These are phyloP conservation scores for Chrysoporthe cubensis DNA, from an alignment of 2,329 filamentous ascomycete species.

Conservation along the genomic window DNA sequence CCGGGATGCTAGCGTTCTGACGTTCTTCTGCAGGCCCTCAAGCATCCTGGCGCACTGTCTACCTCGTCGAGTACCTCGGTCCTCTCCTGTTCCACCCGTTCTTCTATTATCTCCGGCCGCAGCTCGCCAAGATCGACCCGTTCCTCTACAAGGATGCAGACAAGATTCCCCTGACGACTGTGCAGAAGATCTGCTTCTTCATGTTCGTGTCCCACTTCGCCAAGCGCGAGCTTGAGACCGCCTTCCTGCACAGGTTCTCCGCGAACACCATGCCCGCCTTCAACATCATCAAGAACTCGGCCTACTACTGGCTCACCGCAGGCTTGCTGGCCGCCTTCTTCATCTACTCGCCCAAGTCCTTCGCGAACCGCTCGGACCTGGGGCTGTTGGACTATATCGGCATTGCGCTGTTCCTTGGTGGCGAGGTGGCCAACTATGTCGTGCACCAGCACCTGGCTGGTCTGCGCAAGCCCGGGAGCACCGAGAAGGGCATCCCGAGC, in stretches of 20 bases:
- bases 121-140: slow-evolving; percentile 63
- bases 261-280: slow-evolving; percentile 87
- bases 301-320: slow-evolving; percentile 88
- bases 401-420: slow-evolving; percentile 72
- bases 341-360: slow-evolving; percentile 77
- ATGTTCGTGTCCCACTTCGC: slow-evolving; percentile 83
- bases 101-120: slow-evolving; percentile 72
- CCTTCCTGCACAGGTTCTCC: slow-evolving; percentile 95
- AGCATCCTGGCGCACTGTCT: slow-evolving; percentile 91
- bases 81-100: slow-evolving; percentile 86
- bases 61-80: slow-evolving; percentile 91
- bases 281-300: slow-evolving; percentile 95
- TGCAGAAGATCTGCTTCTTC: slow-evolving; percentile 74
- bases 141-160: slow-evolving; percentile 49
- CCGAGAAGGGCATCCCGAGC: slow-evolving; percentile 83
- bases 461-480: slow-evolving; percentile 78
- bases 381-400: slow-evolving; percentile 66
- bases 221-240: slow-evolving; percentile 93
- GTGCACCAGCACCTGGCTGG: slow-evolving; percentile 79
- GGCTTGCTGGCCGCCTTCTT: slow-evolving; percentile 82
- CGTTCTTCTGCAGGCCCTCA: slow-evolving; percentile 69
- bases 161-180: slow-evolving; percentile 59
- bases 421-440: slow-evolving; percentile 79
- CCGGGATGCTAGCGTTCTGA: neutral
- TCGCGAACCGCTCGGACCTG: slow-evolving; percentile 59